Evolutionary conservation across 176 grass and related monocot genomes (phyloP).

Genomic region (Raddia distichophylla): DNA sequence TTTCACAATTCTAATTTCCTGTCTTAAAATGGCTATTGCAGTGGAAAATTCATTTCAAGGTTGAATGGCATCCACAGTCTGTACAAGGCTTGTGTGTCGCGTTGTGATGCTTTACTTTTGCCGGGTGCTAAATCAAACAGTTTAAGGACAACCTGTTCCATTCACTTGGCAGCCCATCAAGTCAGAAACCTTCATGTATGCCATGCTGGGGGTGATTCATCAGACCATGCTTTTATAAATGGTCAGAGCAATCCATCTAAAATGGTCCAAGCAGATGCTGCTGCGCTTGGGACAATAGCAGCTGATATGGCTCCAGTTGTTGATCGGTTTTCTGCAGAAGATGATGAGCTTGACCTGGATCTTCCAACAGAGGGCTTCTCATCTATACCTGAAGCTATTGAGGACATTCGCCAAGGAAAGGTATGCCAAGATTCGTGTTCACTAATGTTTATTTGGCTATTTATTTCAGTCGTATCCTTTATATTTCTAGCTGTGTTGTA

Average conservation of each 20-base stretch:
- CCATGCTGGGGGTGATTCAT: conserved; percentile 25
- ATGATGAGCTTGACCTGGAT: conserved; percentile 81
- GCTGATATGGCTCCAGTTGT: conserved; percentile 63
- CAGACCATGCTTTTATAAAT: conserved; percentile 38
- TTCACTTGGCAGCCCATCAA: conserved; percentile 26
- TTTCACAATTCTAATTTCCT: conserved; percentile 18
- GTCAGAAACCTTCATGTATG: conserved; percentile 40
- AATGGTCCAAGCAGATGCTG: conserved; percentile 50
- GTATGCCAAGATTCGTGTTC: conserved; percentile 40
- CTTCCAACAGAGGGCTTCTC: conserved; percentile 79
- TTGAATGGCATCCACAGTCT: conserved; percentile 34
- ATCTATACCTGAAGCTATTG: conserved; percentile 87
- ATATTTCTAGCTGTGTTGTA: conserved; percentile 22
- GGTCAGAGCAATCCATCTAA: conserved; percentile 35
- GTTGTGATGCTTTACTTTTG: conserved; percentile 8
- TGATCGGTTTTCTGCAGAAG: conserved; percentile 59
- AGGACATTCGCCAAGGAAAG: conserved; percentile 86
- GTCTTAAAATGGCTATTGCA: conserved; percentile 30
- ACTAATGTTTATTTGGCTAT: conserved; percentile 14
- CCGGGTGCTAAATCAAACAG: conserved; percentile 22
- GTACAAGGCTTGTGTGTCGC: conserved; percentile 28
- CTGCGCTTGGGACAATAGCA: conserved; percentile 59
- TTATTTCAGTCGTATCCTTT: neutral
- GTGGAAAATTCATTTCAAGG: conserved; percentile 30
- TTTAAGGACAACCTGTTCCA: conserved; percentile 28